phyloP scores from a whole-genome alignment of 495 filamentous ascomycete genomes.

The Melanomma pulvis-pyrius region DNA sequence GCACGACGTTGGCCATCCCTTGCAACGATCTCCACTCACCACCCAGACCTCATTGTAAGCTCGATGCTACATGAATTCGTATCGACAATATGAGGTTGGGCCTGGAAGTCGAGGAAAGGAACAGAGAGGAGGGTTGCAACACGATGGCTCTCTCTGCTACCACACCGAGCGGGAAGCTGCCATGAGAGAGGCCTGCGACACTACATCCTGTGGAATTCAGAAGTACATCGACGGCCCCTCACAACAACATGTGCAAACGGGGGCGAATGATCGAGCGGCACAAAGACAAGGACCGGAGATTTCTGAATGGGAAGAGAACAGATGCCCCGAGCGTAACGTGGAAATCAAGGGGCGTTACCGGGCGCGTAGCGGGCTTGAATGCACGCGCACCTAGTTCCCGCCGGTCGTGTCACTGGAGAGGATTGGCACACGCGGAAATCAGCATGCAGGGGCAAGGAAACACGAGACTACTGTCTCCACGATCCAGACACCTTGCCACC shows the following conservation, averaged over 20 bases:
- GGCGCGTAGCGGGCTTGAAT: neutral
- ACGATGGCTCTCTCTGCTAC: slow-evolving; percentile 8
- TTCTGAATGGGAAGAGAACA: slow-evolving; percentile 10
- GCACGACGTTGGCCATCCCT: neutral
- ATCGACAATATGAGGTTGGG: slow-evolving; percentile 11
- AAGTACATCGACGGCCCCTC: slow-evolving; percentile 17
- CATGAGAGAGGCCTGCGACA: slow-evolving; percentile 15
- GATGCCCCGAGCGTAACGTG: slow-evolving; percentile 4
- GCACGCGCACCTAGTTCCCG: slow-evolving; percentile 6
- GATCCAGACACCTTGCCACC: neutral
- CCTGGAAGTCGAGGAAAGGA: slow-evolving; percentile 6
- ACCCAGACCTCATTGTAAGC: slow-evolving; percentile 4
- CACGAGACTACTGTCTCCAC: neutral
- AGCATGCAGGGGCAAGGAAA: neutral
- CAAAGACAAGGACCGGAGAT: slow-evolving; percentile 22
- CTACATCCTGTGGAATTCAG: slow-evolving; percentile 22
- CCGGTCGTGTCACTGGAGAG: neutral
- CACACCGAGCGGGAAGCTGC: slow-evolving; percentile 19
- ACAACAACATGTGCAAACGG: slow-evolving; percentile 11
- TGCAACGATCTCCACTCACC: slow-evolving; percentile 2
- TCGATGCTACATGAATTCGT: slow-evolving; percentile 17
- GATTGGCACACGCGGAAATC: slow-evolving; percentile 3
- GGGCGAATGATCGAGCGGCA: slow-evolving; percentile 23
- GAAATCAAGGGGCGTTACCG: neutral
- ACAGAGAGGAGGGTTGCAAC: slow-evolving; percentile 22